Conservation (phyloP, 495 filamentous ascomycete species). For the Cercophora newfieldiana region DNA sequence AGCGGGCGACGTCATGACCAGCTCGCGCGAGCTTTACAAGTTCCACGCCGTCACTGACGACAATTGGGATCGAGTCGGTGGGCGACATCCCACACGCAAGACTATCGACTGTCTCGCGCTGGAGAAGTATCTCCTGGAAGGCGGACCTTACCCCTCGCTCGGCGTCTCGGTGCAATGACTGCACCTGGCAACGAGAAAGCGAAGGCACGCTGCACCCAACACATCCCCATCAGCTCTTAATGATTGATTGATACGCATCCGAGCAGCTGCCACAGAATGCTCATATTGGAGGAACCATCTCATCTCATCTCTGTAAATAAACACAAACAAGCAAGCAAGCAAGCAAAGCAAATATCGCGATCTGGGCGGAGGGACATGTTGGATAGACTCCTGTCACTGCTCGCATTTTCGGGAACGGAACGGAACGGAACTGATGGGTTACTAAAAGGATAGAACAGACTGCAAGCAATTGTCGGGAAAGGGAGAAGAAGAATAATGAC, state of each 20-base stretch:
- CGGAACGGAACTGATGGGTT: no score
- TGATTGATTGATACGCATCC: not conserved
- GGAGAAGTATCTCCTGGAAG: constrained; percentile 44
- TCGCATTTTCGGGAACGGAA: no score
- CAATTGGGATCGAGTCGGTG: constrained; percentile 38
- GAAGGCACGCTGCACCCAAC: not conserved
- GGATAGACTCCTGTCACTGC: not conserved
- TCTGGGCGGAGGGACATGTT: not conserved
- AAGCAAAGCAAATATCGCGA: constrained; percentile 1
- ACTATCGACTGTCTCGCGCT: constrained; percentile 44
- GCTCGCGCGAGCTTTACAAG: constrained; percentile 43
- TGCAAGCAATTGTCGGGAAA: constrained; percentile 36
- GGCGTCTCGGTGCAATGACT: not conserved
- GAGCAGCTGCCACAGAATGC: constrained; percentile 12
- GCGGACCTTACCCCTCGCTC: constrained; percentile 41
- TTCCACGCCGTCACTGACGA: constrained; percentile 47
- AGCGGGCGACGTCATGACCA: constrained; percentile 38
- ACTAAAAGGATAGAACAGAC: constrained; percentile 26
- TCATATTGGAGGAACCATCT: not conserved
- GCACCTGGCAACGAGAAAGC: not conserved
- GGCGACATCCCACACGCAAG: constrained; percentile 32
- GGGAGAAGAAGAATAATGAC: not conserved
- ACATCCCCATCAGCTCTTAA: not conserved
- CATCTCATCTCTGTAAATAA: constrained; percentile 2
- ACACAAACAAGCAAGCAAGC: no score